A percentile compares a stretch with the other conserved stretches of the same genome.
phyloP scores from a whole-genome alignment of 2,329 filamentous ascomycete species.

The Lanzia echinophila region DNA sequence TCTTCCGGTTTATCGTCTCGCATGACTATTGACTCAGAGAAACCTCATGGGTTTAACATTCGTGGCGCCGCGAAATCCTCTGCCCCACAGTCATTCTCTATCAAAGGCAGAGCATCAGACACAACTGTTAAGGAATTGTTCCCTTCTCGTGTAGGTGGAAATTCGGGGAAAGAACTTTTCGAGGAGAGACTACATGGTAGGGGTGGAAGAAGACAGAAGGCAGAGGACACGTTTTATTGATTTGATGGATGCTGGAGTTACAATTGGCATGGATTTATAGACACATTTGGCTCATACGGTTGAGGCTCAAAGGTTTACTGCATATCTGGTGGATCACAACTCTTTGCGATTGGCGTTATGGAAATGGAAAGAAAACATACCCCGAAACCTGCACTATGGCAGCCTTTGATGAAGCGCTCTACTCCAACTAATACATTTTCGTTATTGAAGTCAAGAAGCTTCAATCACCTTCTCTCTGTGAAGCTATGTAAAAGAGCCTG shows the following conservation, averaged over 20 bases:
- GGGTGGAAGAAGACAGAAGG: conserved; percentile 54
- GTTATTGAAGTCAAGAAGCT: too few species aligned
- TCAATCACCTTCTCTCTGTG: too few species aligned
- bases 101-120: conserved; percentile 60
- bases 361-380: too few species aligned
- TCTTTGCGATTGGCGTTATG: too few species aligned
- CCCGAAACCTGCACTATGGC: too few species aligned
- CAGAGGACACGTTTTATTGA: conserved; percentile 66
- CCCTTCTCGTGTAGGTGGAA: conserved; percentile 52
- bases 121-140: conserved; percentile 58
- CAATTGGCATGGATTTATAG: too few species aligned
- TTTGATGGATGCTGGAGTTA: too few species aligned
- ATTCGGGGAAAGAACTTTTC: conserved; percentile 65
- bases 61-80: conserved; percentile 47
- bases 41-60: conserved; percentile 45
- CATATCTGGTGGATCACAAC: too few species aligned
- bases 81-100: conserved; percentile 47
- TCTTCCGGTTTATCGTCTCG: conserved; percentile 19
- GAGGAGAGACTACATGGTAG: conserved; percentile 52
- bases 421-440: too few species aligned
- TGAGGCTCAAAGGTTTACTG: too few species aligned
- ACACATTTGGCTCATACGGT: not conserved
- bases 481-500: too few species aligned
- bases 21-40: conserved; percentile 17
- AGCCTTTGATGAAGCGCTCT: too few species aligned